These are phyloP conservation scores for Leishmania gerbilli DNA, from an alignment of 208 protist species.

Conservation along the genomic window DNA sequence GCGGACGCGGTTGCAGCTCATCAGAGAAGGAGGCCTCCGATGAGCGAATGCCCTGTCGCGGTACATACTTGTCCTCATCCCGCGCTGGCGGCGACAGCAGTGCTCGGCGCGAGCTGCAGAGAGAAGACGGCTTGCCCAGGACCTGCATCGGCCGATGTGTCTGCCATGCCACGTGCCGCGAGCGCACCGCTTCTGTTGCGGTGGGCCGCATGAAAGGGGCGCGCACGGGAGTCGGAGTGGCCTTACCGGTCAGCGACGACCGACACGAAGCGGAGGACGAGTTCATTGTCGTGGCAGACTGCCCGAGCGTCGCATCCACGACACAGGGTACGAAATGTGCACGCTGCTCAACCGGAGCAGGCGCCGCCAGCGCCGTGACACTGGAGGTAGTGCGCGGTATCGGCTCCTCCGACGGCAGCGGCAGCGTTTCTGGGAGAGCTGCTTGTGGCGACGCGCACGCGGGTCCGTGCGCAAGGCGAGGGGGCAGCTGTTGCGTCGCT, in stretches of 20 bases:
- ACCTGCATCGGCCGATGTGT: neutral
- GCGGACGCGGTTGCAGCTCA: neutral
- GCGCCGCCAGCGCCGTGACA: too few relatives aligned
- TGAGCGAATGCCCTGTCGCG: neutral
- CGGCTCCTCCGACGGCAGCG: neutral
- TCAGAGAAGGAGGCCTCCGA: neutral
- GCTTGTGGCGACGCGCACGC: neutral
- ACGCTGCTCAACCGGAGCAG: neutral
- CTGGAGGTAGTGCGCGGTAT: neutral
- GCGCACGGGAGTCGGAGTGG: neutral
- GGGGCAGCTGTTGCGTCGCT: neutral
- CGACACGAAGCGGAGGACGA: neutral
- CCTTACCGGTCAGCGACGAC: neutral
- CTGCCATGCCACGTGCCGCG: neutral
- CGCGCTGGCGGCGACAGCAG: slow-evolving; percentile 6
- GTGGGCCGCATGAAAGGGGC: slow-evolving; percentile 3
- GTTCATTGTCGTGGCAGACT: neutral
- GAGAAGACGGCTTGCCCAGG: neutral
- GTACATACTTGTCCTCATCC: neutral
- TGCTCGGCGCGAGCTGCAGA: neutral
- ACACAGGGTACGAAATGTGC: too few relatives aligned
- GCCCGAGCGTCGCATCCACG: neutral
- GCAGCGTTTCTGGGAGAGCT: neutral
- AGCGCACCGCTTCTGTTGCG: neutral
- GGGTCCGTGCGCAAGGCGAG: neutral